These are phyloP conservation scores for Helianthus annuus DNA, from an alignment of 129 eudicot species.

Conservation along the genomic window HanXRQr2.0-SUNRISE NC_035437.2:177295766-177296265, in stretches of 20 bases:
- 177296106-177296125: neutral
- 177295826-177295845: constrained; percentile 43
- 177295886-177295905: constrained; percentile 31
- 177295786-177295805: constrained; percentile 62
- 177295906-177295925: constrained; percentile 34
- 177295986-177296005: neutral
- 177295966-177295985: neutral
- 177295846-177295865: constrained; percentile 59
- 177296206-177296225: too few relatives aligned
- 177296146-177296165: neutral
- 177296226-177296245: too few relatives aligned
- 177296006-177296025: neutral
- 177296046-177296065: constrained; percentile 48
- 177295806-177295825: constrained; percentile 54
- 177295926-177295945: constrained; percentile 32
- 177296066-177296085: constrained; percentile 59
- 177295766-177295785: constrained; percentile 66
- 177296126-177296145: neutral
- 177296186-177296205: neutral
- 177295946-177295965: constrained; percentile 20
- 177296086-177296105: constrained; percentile 37
- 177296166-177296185: constrained; percentile 12
- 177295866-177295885: constrained; percentile 37
- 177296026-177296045: neutral
- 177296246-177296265: too few relatives aligned